Conservation (phyloP, 306 rosid species). For the Quercus glauca region DNA sequence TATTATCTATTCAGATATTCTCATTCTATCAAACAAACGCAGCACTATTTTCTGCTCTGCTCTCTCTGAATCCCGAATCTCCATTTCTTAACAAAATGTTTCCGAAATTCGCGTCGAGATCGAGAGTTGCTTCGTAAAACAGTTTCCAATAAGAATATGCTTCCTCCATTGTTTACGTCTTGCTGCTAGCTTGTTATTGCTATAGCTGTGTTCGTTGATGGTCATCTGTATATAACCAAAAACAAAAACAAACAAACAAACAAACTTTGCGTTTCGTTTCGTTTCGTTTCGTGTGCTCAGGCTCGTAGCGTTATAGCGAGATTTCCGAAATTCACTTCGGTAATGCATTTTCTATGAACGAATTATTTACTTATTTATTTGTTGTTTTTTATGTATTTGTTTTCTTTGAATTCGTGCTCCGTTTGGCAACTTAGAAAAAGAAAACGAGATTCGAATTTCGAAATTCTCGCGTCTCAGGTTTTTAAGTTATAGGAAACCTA, state of each 20-base stretch:
- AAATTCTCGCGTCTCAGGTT: background rate
- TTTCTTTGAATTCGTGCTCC: constrained; percentile 1
- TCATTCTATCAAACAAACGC: too few relatives aligned
- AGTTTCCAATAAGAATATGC: background rate
- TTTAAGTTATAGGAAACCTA: background rate
- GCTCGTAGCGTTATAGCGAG: background rate
- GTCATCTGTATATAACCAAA: constrained; percentile 19
- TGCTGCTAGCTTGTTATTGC: background rate
- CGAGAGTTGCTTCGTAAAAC: background rate
- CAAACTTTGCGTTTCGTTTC: background rate
- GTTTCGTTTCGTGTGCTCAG: background rate
- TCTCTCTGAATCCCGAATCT: background rate
- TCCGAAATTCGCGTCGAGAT: background rate
- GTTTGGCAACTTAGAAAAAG: constrained; percentile 18
- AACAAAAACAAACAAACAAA: background rate
- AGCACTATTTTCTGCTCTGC: background rate
- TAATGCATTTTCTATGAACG: background rate
- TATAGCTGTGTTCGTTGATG: constrained; percentile 32
- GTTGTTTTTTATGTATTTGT: background rate
- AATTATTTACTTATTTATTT: background rate
- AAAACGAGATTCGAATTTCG: background rate
- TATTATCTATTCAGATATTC: too few relatives aligned
- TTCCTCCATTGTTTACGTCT: too few relatives aligned
- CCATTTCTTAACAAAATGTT: background rate
- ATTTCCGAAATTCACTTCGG: constrained; percentile 5